Base-by-base conservation (phyloP, 352 stramenopile species). In the Phytophthora megakarya region DNA sequence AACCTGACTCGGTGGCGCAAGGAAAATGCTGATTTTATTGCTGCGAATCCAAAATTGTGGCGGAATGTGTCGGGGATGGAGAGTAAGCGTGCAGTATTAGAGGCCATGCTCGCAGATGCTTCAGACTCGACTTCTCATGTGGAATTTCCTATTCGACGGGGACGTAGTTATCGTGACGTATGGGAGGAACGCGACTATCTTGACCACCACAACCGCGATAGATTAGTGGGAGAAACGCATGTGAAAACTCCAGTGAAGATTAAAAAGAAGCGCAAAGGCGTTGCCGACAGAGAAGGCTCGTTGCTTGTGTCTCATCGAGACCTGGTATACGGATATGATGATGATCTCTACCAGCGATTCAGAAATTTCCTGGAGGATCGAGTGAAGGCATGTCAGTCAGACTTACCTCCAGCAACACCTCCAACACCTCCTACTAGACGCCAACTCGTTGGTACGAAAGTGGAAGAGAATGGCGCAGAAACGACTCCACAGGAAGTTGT, bases 161-260 rank as follows among this genome's bases (percentile, higher is more conserved):
- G 88, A 7, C 83, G 86, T 30, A 81, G 47, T 25, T 96, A 94
- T 52, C 79, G 70, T 18, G 88, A 95, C 26, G 61, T 84, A 51
- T 96, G 88, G 88, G 81, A 89, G 37, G 88, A 96, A 68, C 72
- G 70, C 16, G 83, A 92, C 32, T 91, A 83, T 69, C 44, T 92
- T 44, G 49, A 38, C 26, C 54, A 65, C 10, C 49, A 75, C 70
- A 71, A 64, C 35, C 60, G 56, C 46, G 73, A 80, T 66, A 77
- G 32, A 49, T 73, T 10, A 70, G 18, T 33, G 8, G 59, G 52
- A 49, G 64, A 73, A 58, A 67, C 9, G 32, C 33, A 59, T 32
- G 19, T 50, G 25, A 74, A 64, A 61, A 67, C 7, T 56, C 65
- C 65, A 60, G 40, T 61, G 43, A 72, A 48, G 44, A 61, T 44